These are phyloP conservation scores for Sporothrix phasma DNA, from an alignment of 2,329 filamentous ascomycete species.

Conservation along the genomic window DNA sequence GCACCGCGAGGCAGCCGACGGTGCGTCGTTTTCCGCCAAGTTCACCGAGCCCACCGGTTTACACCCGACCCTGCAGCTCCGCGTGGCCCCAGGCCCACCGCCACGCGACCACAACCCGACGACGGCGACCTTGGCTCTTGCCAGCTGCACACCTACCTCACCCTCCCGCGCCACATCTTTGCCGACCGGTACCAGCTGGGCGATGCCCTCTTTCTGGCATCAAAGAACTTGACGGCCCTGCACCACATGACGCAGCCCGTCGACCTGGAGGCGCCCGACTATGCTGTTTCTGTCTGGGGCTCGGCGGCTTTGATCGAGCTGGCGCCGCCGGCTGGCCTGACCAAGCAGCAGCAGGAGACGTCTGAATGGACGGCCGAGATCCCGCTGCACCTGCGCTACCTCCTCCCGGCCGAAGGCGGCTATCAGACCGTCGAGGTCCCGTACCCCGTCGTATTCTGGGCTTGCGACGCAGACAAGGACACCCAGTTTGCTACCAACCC, in stretches of 20 bases:
- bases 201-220: constrained; percentile 65
- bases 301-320: constrained; percentile 69
- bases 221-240: constrained; percentile 65
- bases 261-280: constrained; percentile 84
- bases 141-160: constrained; percentile 68
- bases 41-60: constrained; percentile 69
- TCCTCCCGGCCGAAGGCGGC: constrained; percentile 50
- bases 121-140: constrained; percentile 34
- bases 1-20: constrained; percentile 48
- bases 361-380: constrained; percentile 55
- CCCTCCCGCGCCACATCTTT: constrained; percentile 72
- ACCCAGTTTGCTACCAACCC: constrained; percentile 65
- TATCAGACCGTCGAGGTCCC: constrained; percentile 52
- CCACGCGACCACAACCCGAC: constrained; percentile 27
- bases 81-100: constrained; percentile 43
- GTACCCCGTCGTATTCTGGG: constrained; percentile 84
- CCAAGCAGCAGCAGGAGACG: constrained; percentile 22
- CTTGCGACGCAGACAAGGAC: constrained; percentile 58
- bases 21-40: constrained; percentile 46
- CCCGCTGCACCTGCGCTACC: constrained; percentile 78
- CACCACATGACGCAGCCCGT: constrained; percentile 64
- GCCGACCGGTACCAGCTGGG: constrained; percentile 78
- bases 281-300: constrained; percentile 68
- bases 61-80: constrained; percentile 69
- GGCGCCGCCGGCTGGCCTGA: constrained; percentile 29